phyloP scores from a whole-genome alignment of 345 rosid species.

The Linum lewisii region DNA sequence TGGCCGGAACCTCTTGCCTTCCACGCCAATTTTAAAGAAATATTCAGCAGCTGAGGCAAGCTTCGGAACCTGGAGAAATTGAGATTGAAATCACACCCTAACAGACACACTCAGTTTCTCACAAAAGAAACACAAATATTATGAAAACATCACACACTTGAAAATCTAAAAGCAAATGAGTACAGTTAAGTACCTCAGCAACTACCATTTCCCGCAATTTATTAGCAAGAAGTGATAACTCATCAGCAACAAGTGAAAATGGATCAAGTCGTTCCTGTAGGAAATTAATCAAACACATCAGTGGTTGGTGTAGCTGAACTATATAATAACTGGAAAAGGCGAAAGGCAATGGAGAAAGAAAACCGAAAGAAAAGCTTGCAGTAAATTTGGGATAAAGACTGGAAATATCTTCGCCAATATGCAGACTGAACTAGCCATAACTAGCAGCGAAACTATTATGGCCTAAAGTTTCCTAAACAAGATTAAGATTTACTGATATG shows the following conservation, averaged over 20 bases:
- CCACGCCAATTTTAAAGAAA: conserved; percentile 81
- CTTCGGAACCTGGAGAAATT: conserved; percentile 66
- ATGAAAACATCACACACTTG: neutral
- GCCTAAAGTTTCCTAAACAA: too few relatives aligned
- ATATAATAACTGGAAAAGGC: neutral
- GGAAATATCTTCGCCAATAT: too few relatives aligned
- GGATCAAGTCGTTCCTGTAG: conserved; percentile 84
- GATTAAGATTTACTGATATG: too few relatives aligned
- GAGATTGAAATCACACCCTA: conserved; percentile 13
- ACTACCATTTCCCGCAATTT: conserved; percentile 78
- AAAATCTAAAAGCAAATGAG: too few relatives aligned
- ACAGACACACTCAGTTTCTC: conserved; percentile 14
- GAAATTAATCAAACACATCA: conserved; percentile 11
- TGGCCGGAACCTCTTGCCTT: conserved; percentile 93
- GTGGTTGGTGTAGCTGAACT: too few relatives aligned
- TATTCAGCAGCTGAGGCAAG: conserved; percentile 97
- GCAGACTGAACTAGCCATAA: too few relatives aligned
- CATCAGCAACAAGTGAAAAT: conserved; percentile 94
- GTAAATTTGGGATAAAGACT: too few relatives aligned
- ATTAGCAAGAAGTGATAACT: conserved; percentile 63
- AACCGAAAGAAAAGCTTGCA: neutral
- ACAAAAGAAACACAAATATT: neutral
- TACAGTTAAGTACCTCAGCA: conserved; percentile 58
- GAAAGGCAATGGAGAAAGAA: neutral
- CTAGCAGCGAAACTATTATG: neutral